phyloP scores from a whole-genome alignment of 139 green algal species.

The Micractinium conductrix region DNA sequence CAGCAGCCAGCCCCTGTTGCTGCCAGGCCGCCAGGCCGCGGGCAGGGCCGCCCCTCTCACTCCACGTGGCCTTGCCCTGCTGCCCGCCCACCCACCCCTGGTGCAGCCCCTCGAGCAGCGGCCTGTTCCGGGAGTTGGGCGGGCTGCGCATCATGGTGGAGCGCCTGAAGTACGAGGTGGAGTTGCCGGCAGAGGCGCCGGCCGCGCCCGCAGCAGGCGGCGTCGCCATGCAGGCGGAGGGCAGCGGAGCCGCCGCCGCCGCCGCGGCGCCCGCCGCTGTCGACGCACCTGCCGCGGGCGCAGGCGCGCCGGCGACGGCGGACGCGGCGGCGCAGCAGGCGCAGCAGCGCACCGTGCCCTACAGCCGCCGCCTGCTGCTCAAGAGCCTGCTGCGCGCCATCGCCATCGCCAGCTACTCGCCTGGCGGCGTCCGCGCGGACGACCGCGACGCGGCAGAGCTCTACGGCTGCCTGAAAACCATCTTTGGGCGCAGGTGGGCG shows the following conservation, averaged over 20 bases:
- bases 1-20: too few relatives aligned
- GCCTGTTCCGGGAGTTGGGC: constrained; percentile 86
- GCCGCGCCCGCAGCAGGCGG: background rate
- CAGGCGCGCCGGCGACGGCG: background rate
- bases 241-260: constrained; percentile 2
- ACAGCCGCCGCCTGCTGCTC: constrained; percentile 77
- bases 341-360: constrained; percentile 47
- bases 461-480: constrained; percentile 61
- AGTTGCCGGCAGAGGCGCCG: constrained; percentile 9
- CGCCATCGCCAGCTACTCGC: constrained; percentile 80
- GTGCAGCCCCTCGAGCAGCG: constrained; percentile 55
- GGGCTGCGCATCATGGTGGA: constrained; percentile 80
- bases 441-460: constrained; percentile 55
- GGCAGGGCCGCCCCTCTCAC: too few relatives aligned
- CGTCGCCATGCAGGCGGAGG: constrained; percentile 13
- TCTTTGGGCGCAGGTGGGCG: constrained; percentile 67
- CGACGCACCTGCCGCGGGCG: too few relatives aligned
- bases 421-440: constrained; percentile 26
- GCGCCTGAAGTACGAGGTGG: constrained; percentile 32
- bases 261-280: constrained; percentile 22
- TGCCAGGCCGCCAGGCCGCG: too few relatives aligned
- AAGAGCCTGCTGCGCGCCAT: constrained; percentile 92
- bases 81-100: background rate
- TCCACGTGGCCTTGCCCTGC: too few relatives aligned
- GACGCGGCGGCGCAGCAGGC: background rate